Conservation (phyloP, 768 basidiomycete genomes). For the Tricholomella constricta region DNA sequence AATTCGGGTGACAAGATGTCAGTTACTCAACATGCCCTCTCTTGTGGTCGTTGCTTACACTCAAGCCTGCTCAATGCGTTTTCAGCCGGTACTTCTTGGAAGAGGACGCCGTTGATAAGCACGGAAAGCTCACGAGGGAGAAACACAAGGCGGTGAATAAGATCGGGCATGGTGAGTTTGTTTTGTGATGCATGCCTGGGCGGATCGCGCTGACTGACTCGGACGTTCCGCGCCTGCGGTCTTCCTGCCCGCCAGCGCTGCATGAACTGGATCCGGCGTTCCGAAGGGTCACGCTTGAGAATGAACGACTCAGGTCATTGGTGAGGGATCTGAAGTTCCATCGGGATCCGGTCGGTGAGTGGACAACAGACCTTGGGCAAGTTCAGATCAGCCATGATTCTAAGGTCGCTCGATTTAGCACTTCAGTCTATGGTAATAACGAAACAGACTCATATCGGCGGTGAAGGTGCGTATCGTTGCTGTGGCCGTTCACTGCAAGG, state of each 20-base stretch:
- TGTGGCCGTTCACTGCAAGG: not conserved
- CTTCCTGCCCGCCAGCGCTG: slow-evolving; percentile 50
- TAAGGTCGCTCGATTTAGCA: slow-evolving; percentile 40
- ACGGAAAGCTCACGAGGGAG: slow-evolving; percentile 69
- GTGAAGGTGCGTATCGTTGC: slow-evolving; percentile 62
- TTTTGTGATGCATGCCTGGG: too few relatives aligned
- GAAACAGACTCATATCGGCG: slow-evolving; percentile 92
- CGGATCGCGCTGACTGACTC: not conserved
- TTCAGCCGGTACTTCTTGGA: slow-evolving; percentile 85
- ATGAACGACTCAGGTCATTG: slow-evolving; percentile 65
- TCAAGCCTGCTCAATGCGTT: not conserved
- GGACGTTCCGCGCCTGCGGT: not conserved
- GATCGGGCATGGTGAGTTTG: slow-evolving; percentile 84
- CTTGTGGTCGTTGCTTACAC: not conserved
- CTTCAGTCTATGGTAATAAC: slow-evolving; percentile 95
- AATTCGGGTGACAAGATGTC: slow-evolving; percentile 89
- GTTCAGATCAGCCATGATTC: too few relatives aligned
- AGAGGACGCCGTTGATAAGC: slow-evolving; percentile 73
- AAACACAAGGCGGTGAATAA: slow-evolving; percentile 90
- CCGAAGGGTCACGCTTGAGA: slow-evolving; percentile 77
- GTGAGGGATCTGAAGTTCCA: slow-evolving; percentile 84
- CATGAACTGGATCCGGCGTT: slow-evolving; percentile 87
- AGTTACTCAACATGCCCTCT: slow-evolving; percentile 11
- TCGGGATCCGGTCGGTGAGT: slow-evolving; percentile 76
- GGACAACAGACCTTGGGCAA: too few relatives aligned